These are phyloP conservation scores for Aaosphaeria pasadenensis DNA, from an alignment of 2,329 filamentous ascomycete genomes.

Conservation along the genomic window DNA sequence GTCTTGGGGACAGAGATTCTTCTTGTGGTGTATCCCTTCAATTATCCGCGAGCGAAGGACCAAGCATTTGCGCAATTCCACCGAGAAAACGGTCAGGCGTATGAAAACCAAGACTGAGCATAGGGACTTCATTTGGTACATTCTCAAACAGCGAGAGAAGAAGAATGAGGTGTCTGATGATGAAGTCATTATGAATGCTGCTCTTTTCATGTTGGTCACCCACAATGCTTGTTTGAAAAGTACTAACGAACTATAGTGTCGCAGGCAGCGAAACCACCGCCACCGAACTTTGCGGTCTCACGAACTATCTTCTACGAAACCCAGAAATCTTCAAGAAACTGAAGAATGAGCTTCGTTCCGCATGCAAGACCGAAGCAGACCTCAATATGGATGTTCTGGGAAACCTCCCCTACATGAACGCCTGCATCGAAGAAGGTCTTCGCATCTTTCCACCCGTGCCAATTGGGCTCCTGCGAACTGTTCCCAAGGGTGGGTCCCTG, in stretches of 20 bases:
- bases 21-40: constrained; percentile 28
- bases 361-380: constrained; percentile 25
- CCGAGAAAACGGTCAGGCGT: constrained; percentile 25
- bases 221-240: neutral
- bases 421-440: constrained; percentile 46
- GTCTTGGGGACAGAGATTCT: constrained; percentile 17
- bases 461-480: constrained; percentile 36
- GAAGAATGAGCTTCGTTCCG: constrained; percentile 22
- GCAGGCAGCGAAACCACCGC: constrained; percentile 35
- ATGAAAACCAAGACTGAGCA: constrained; percentile 28
- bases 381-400: constrained; percentile 29
- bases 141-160: constrained; percentile 29
- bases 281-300: constrained; percentile 29
- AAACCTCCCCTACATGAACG: constrained; percentile 41
- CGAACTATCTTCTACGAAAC: constrained; percentile 27
- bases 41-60: constrained; percentile 22
- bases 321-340: constrained; percentile 20
- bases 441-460: constrained; percentile 47
- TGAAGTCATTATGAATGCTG: constrained; percentile 31
- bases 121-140: constrained; percentile 35
- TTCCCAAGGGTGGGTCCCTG: constrained; percentile 32
- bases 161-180: constrained; percentile 32
- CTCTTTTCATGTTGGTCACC: constrained; percentile 22
- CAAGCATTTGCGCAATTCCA: constrained; percentile 26
- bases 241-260: constrained; percentile 10